These are phyloP conservation scores for Pleurotus platypus DNA, from an alignment of 768 basidiomycete genomes.

Conservation along the genomic window DNA sequence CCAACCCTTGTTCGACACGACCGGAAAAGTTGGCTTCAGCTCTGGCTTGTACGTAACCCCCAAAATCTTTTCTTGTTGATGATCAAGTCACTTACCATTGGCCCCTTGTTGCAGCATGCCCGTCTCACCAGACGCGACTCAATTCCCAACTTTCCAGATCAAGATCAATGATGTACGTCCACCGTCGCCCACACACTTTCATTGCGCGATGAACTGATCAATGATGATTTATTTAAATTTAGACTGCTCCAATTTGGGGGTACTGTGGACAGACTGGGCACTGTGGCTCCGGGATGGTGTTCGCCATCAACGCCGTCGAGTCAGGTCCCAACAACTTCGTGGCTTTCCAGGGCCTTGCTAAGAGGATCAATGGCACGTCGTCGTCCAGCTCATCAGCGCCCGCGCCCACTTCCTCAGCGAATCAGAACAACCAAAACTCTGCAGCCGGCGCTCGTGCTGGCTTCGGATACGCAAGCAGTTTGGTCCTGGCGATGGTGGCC, in stretches of 20 bases:
- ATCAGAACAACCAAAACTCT: neutral
- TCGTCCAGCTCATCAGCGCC: conserved; percentile 1
- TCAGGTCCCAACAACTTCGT: conserved; percentile 47
- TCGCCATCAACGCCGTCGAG: conserved; percentile 47
- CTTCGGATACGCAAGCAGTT: neutral
- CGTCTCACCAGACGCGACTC: conserved; percentile 26
- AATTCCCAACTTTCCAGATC: conserved; percentile 37
- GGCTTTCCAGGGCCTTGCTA: conserved; percentile 39
- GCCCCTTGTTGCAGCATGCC: conserved; percentile 29
- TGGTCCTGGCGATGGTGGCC: neutral
- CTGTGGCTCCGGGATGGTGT: conserved; percentile 62
- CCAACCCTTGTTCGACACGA: conserved; percentile 17
- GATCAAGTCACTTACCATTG: neutral
- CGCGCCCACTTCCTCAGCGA: neutral
- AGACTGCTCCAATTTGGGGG: conserved; percentile 54
- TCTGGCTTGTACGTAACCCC: conserved; percentile 38
- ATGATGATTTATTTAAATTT: conserved; percentile 31
- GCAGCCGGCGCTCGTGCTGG: neutral
- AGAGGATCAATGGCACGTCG: conserved; percentile 15
- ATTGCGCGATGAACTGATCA: neutral
- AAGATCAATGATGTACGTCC: conserved; percentile 34
- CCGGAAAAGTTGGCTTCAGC: conserved; percentile 29
- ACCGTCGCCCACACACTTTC: neutral
- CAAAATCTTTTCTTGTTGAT: neutral
- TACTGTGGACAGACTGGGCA: conserved; percentile 54